Conservation (phyloP, 352 stramenopile species). For the Saprolegnia parasitica region DNA sequence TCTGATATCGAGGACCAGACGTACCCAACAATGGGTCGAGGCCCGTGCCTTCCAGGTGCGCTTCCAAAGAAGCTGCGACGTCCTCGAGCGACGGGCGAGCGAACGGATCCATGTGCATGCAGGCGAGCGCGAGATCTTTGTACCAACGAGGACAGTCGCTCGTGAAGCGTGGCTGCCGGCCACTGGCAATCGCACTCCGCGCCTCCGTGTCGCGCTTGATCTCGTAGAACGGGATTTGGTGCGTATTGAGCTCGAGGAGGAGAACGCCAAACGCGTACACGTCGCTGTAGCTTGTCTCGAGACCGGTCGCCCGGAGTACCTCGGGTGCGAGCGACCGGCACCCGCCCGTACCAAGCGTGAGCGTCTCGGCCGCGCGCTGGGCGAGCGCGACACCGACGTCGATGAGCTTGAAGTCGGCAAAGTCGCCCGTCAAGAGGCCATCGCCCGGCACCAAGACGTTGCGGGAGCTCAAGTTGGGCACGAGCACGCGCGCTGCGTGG, state of each 20-base stretch:
- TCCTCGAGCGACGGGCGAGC: neutral
- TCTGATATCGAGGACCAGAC: neutral
- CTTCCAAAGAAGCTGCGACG: neutral
- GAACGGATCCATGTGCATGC: neutral
- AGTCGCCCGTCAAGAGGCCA: neutral
- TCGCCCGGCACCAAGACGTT: neutral
- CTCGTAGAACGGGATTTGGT: constrained; percentile 38
- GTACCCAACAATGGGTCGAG: neutral
- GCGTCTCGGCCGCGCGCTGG: neutral
- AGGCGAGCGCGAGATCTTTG: neutral
- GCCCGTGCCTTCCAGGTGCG: neutral
- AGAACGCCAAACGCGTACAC: constrained; percentile 42
- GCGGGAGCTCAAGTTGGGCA: neutral
- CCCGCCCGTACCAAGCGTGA: constrained; percentile 4
- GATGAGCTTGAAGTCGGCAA: too few species aligned
- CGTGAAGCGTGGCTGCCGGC: neutral
- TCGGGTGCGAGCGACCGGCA: neutral
- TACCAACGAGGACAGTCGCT: neutral
- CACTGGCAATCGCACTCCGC: constrained; percentile 6
- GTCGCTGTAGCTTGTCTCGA: too few species aligned
- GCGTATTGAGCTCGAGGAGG: constrained; percentile 35
- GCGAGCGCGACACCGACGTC: neutral
- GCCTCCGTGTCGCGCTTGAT: neutral
- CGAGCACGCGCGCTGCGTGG: neutral
- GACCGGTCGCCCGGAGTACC: too few species aligned